These are phyloP conservation scores for Sicyos edulis DNA, from an alignment of 306 rosid genomes.

Conservation along the genomic window DNA sequence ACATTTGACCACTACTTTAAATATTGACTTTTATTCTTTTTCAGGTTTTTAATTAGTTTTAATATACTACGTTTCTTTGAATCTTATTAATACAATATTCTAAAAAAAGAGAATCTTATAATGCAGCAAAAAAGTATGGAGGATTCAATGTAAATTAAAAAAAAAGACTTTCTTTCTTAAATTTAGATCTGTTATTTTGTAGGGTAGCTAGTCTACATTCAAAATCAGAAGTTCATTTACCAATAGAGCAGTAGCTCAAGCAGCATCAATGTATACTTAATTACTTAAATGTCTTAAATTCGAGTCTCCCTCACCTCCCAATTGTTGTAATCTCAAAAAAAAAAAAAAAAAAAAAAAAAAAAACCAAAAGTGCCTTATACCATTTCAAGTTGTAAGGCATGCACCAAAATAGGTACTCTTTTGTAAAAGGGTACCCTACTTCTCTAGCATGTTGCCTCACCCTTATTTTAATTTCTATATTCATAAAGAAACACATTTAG, in stretches of 20 bases:
- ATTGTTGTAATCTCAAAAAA: too few species aligned
- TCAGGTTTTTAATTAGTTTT: neutral
- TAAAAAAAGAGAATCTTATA: too few species aligned
- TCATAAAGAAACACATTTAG: neutral
- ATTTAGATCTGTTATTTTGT: neutral
- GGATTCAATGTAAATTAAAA: constrained; percentile 1
- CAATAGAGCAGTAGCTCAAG: too few species aligned
- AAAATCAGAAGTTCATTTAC: too few species aligned
- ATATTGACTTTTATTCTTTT: neutral
- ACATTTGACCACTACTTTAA: neutral
- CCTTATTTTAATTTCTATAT: neutral
- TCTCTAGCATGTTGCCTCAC: neutral
- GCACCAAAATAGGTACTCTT: neutral
- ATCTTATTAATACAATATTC: too few species aligned
- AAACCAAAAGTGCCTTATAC: constrained; percentile 5
- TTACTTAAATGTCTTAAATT: too few species aligned
- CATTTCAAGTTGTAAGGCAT: constrained; percentile 13
- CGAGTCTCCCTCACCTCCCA: too few species aligned
- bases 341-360: too few species aligned
- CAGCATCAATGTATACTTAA: too few species aligned
- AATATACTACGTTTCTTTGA: neutral
- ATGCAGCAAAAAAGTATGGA: neutral
- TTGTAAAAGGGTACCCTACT: neutral
- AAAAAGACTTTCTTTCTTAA: neutral
- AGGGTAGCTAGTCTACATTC: neutral